Base-by-base conservation (phyloP, 2,329 filamentous ascomycete genomes). In the Paecilomyces dactylethromorphus region DNA sequence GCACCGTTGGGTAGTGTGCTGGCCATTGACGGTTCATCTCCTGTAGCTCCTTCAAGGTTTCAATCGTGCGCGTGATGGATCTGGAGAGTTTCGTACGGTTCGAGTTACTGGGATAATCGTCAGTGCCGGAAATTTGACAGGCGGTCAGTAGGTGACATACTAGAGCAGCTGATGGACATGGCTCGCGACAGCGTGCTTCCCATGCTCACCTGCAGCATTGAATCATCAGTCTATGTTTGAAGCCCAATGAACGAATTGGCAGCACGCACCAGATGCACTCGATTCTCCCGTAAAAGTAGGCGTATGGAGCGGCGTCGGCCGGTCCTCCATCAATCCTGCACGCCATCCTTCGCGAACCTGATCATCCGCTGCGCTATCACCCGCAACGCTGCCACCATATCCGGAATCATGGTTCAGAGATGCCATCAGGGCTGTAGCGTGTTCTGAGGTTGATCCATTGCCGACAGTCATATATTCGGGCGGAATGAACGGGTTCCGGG, bases 91-190 rank as follows among this genome's bases (percentile, higher is more conserved):
- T 86, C 5, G 87, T 90, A 60, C 92, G 87, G 73, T 97, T 96
- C 68, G 91, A 86, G 74, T 97, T 97, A 78, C 79, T 82, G 62
- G 66, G 58, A 60, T 21, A 18, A 53, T 49, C 22, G 59, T 70
- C 60, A 69, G 66, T 21, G 56, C 33, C 54, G 57, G 18, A 35
- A 26, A 51, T 18, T 29, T 29, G 31, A 51, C 6, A 10, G 39
- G 11, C n/a, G 3, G 4, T 15, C 13, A 5, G 39, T 2, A 58
- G 60, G 12, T 51, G 24, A 54, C 77, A 56, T 76, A 81, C 78
- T 96, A 97, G 81, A 90, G 91, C 64, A 97, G 83, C 77, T 97
- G 94, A 70, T 96, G 89, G 54, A 97, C 86, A 74, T 96, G 91
- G 69, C 88, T 90, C 39, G 91, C 88, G 64, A 93, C 85, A 52